Evolutionary conservation across 2,329 filamentous ascomycete genomes (phyloP).

Genomic region (Claviceps sp.): DNA sequence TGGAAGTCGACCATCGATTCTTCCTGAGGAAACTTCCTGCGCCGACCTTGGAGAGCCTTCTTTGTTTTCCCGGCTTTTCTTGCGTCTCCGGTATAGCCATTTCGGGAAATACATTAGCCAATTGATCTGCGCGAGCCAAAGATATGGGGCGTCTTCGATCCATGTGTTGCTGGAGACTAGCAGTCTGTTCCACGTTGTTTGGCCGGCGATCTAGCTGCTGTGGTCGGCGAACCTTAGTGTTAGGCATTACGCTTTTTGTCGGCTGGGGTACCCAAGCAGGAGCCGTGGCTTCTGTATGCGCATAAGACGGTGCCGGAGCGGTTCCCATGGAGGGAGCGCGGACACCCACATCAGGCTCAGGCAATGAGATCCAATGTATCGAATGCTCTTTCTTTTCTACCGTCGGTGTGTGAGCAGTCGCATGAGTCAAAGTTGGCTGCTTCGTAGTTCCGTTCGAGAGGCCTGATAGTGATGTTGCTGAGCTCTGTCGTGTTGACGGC

Average conservation of each 20-base stretch:
- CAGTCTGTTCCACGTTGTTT: conserved; percentile 12
- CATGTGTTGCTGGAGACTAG: conserved; percentile 2
- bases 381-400: conserved; percentile 4
- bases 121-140: conserved; percentile 4
- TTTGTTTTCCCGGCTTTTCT: conserved; percentile 11
- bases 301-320: neutral
- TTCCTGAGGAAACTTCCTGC: conserved; percentile 13
- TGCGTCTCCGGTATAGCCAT: conserved; percentile 8
- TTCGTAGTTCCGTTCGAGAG: conserved; percentile 8
- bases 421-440: conserved; percentile 5
- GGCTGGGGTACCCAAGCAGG: neutral
- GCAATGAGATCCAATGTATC: conserved; percentile 5
- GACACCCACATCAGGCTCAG: neutral
- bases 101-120: conserved; percentile 14
- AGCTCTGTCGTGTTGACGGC: conserved; percentile 10
- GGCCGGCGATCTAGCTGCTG: neutral
- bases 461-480: conserved; percentile 11
- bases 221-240: neutral
- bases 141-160: conserved; percentile 6
- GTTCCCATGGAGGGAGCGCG: neutral
- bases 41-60: conserved; percentile 20
- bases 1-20: conserved; percentile 12
- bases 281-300: neutral
- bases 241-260: neutral
- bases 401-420: conserved; percentile 6